Percentiles rank a stretch among this genome's conserved stretches.
phyloP scores from a whole-genome alignment of 2,329 filamentous ascomycete species.

The Neocucurbitaria cava region DNA sequence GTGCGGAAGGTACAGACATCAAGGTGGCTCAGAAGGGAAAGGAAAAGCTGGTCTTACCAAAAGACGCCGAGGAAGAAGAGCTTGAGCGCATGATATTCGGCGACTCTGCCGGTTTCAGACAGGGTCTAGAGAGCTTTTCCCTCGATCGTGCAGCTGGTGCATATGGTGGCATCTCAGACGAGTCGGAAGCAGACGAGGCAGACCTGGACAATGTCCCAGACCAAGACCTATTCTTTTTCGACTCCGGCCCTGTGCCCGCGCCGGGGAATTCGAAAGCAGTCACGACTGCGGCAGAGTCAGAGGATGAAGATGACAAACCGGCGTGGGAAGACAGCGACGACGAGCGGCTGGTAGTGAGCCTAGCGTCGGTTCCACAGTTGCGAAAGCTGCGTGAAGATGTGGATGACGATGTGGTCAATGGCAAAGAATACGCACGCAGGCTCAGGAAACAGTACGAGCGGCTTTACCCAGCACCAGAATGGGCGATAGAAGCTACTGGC shows the following conservation, averaged over 20 bases:
- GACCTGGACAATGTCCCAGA: slow-evolving; percentile 73
- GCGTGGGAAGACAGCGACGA: slow-evolving; percentile 98
- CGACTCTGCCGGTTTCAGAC: slow-evolving; percentile 80
- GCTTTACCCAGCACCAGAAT: slow-evolving; percentile 67
- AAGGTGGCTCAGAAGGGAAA: slow-evolving; percentile 26
- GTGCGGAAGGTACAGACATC: slow-evolving; percentile 30
- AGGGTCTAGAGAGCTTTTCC: slow-evolving; percentile 70
- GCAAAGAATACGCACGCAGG: slow-evolving; percentile 82
- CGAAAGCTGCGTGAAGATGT: slow-evolving; percentile 84
- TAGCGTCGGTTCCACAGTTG: slow-evolving; percentile 76
- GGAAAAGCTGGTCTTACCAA: slow-evolving; percentile 58
- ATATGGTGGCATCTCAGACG: slow-evolving; percentile 43
- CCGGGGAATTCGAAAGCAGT: slow-evolving; percentile 49
- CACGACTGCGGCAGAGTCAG: slow-evolving; percentile 50
- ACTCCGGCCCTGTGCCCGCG: slow-evolving; percentile 64
- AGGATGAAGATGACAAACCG: slow-evolving; percentile 54
- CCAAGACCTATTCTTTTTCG: slow-evolving; percentile 84
- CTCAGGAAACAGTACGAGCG: slow-evolving; percentile 78
- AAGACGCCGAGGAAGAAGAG: slow-evolving; percentile 83
- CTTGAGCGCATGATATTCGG: slow-evolving; percentile 90
- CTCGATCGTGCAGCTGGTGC: slow-evolving; percentile 48
- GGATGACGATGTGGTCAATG: slow-evolving; percentile 83
- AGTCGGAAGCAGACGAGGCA: slow-evolving; percentile 55
- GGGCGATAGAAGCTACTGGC: slow-evolving; percentile 59
- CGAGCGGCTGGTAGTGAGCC: slow-evolving; percentile 82